Evolutionary conservation across 805 yeast species (phyloP), one percentile per base, ranked within the genome.

Genomic region (Debaryomyces hansenii): DNA sequence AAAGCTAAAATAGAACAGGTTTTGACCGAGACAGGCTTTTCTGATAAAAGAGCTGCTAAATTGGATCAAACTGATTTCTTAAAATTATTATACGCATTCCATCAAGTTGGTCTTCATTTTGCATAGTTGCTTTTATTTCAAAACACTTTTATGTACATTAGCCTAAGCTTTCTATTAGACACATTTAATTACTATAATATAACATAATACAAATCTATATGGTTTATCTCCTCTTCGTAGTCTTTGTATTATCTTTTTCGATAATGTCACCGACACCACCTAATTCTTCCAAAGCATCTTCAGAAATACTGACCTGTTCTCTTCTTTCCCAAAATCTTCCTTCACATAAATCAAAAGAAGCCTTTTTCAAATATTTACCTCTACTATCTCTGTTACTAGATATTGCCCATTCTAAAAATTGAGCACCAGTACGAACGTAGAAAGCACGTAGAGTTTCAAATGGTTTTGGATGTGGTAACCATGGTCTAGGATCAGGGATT

Each of bases 251-350:
- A 59, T 87, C 96, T 57, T 79, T 81, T 60, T 90, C 96, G 7
- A 92, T 72, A 32, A 92, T 84, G 48, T 88, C 96, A 14, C 87
- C 95, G 50, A 90, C 91, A 48, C 96, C 97, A 41, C 96, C 96
- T 64, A 87, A 60, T 56, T 90, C 96, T 66, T 92, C 97, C 56
- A 88, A 69, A 60, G 83, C 82, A 56, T 92, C 98, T 69, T 92
- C 99, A 42, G 88, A 87, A 35, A 82, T 78, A 63, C 95, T 84
- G 20, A 92, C 84, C 58, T 84, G 92, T 57, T 92, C 98, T 70
- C 97, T 83, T 72, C 98, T 86, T 64, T 92, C 98, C 98, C 98
- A 92, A 94, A 96, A 92, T 70, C 99, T 82, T 54, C 86, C 92
- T 67, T 91, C 96, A 64, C 94, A 86, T 50, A 92, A 69, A 51